Evolutionary conservation across 345 rosid genomes (phyloP).

Genomic region (Gossypium anomalum): DNA sequence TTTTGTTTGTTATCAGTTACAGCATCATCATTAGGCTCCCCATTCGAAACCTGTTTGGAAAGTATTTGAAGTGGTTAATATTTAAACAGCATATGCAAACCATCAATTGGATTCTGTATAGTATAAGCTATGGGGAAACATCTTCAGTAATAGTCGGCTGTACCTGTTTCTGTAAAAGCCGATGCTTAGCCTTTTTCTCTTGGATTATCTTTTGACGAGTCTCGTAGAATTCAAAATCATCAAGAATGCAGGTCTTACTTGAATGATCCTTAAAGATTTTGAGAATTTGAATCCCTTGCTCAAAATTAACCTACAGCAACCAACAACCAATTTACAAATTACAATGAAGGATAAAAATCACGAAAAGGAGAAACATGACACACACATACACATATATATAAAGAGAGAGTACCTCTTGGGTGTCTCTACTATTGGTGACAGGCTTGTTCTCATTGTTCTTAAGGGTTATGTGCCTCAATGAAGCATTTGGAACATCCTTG

Average conservation of each 20-base stretch:
- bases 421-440: slow-evolving; percentile 84
- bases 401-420: slow-evolving; percentile 59
- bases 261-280: slow-evolving; percentile 49
- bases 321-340: background rate
- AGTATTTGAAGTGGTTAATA: background rate
- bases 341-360: background rate
- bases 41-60: slow-evolving; percentile 23
- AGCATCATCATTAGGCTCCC: slow-evolving; percentile 16
- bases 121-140: background rate
- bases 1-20: slow-evolving; percentile 12
- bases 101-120: background rate
- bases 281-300: slow-evolving; percentile 46
- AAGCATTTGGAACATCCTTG: slow-evolving; percentile 70
- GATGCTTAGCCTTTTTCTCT: slow-evolving; percentile 47
- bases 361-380: background rate
- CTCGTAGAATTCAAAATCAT: slow-evolving; percentile 63
- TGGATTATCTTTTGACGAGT: slow-evolving; percentile 42
- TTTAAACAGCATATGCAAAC: background rate
- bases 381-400: background rate
- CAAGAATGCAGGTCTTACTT: slow-evolving; percentile 51
- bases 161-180: slow-evolving; percentile 51
- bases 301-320: slow-evolving; percentile 44
- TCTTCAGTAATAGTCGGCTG: background rate
- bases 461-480: slow-evolving; percentile 59
- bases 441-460: slow-evolving; percentile 75